Base-by-base conservation (phyloP, 2,329 filamentous ascomycete genomes). In the Macrophomina phaseolina region DNA sequence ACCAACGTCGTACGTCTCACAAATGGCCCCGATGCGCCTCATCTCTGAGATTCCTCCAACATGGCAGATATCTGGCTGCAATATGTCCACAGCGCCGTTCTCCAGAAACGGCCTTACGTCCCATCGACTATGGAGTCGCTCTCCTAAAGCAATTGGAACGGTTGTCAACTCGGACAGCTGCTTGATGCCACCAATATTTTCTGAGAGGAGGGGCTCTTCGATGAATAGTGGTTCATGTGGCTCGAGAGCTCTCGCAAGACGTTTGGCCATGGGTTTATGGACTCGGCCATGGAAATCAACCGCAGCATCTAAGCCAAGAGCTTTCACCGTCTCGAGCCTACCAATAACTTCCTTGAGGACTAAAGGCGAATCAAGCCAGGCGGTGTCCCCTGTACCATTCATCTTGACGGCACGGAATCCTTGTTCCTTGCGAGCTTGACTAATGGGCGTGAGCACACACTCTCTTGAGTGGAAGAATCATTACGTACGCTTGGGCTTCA, bases 241-340 rank as follows among this genome's bases (percentile, higher is more conserved):
- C 68, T 90, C 90, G 0, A 93, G 82, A 0, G 85, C 82, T 67
- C 85, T 85, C 1, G 89, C 89, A 2, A 94, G 83, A 71, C 93
- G 91, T 71, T 91, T 92, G 0, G 90, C 91, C 90, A 93, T 93
- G n/a, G 90, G 89, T 68, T 90, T 90, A 77, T 93, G 91, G 0
- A 92, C 81, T 7, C 90, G 86, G 2, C 91, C 91, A 74, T 94
- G 91, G 76, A 93, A 93, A 72, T 94, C 91, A 32, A 94, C 83
- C 1, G 88, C 91, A 0, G 85, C 90, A 66, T 93, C 90, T 70
- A 94, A 84, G 1, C 90, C 90, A 0, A 92, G 78, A 0, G 83
- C 82, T 74, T 90, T 92, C 9, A 94, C 91, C 0, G 85, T 82
- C 70, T 89, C 88, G 12, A 94, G 80, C 1, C 91, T 84, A 67